phyloP scores from a whole-genome alignment of 352 stramenopile species.

The Phytophthora meadii region DNA sequence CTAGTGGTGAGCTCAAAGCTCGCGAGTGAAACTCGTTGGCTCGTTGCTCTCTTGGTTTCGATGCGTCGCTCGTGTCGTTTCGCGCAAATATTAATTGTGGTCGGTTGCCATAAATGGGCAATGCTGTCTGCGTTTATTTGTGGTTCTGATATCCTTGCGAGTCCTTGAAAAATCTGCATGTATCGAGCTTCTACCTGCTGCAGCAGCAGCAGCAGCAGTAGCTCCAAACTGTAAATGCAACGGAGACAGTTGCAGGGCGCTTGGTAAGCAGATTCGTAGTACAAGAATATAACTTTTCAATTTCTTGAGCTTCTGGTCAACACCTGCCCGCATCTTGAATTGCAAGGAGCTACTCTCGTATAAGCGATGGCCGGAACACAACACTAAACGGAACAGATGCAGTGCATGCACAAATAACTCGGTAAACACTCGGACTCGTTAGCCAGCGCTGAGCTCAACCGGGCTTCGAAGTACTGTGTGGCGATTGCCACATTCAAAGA shows the following conservation, averaged over 20 bases:
- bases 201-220: too few species aligned
- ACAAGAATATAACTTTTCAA: neutral
- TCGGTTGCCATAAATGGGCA: neutral
- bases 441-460: too few species aligned
- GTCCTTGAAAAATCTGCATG: neutral
- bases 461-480: too few species aligned
- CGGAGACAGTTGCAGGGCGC: too few species aligned
- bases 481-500: neutral
- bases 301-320: too few species aligned
- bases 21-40: constrained; percentile 2
- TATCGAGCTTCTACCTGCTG: neutral
- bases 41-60: constrained; percentile 12
- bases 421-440: too few species aligned
- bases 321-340: too few species aligned
- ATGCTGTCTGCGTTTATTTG: neutral
- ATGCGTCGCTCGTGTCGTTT: constrained; percentile 17
- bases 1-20: constrained; percentile 2
- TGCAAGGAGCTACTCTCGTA: too few species aligned
- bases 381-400: too few species aligned
- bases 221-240: neutral
- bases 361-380: too few species aligned
- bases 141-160: neutral
- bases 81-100: constrained; percentile 5
- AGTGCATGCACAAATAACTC: too few species aligned
- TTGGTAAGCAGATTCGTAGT: neutral